Percentiles rank a stretch among this genome's conserved stretches.
Evolutionary conservation across 495 filamentous ascomycete genomes (phyloP).

Genomic region (Tuber melanosporum): DNA sequence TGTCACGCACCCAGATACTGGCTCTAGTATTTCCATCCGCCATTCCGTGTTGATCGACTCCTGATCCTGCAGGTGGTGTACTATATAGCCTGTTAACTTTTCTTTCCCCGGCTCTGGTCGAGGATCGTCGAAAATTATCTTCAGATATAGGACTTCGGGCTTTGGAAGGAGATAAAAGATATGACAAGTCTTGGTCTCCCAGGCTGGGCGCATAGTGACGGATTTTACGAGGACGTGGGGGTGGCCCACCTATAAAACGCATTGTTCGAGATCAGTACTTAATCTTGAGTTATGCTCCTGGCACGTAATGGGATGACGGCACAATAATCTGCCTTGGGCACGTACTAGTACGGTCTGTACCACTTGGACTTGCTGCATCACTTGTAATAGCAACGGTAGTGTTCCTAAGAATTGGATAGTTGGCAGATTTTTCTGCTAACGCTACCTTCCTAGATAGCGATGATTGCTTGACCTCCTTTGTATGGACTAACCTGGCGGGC

Average conservation of each 20-base stretch:
- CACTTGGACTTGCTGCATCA: not conserved
- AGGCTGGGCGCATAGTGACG: not conserved
- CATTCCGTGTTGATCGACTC: slow-evolving; percentile 4
- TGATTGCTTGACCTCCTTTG: not conserved
- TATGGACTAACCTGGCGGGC: not conserved
- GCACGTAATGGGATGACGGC: slow-evolving; percentile 4
- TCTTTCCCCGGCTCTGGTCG: slow-evolving; percentile 1
- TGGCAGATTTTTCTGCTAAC: slow-evolving; percentile 25
- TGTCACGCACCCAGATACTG: slow-evolving; percentile 12
- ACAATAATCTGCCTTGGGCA: not conserved
- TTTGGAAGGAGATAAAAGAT: slow-evolving; percentile 15
- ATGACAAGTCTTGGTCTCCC: slow-evolving; percentile 8
- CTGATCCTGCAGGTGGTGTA: slow-evolving; percentile 2
- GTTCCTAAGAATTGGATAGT: slow-evolving; percentile 5
- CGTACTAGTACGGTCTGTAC: not conserved
- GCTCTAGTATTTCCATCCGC: slow-evolving; percentile 6
- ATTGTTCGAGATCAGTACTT: slow-evolving; percentile 8
- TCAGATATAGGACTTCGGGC: slow-evolving; percentile 9
- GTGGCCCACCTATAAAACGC: slow-evolving; percentile 9
- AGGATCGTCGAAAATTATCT: slow-evolving; percentile 9
- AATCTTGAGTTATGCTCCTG: not conserved
- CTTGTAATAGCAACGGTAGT: not conserved
- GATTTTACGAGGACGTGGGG: slow-evolving; percentile 19
- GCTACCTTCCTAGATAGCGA: not conserved
- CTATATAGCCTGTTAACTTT: slow-evolving; percentile 3